Base-by-base conservation (phyloP, 169 alveolate species). In the Haemoproteus tartakovskyi region DNA sequence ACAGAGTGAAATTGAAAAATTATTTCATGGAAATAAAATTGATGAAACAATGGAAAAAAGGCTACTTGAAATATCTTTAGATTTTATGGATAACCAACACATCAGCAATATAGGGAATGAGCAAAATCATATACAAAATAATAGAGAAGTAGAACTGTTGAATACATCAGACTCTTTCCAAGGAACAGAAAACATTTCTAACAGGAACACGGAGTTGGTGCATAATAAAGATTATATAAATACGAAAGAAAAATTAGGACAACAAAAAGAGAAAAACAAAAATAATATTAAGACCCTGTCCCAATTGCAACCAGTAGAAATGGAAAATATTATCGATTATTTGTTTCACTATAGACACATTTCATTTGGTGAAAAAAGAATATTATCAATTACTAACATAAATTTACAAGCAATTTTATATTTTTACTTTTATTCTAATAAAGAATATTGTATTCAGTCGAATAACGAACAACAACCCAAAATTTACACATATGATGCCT, bases 401-500 rank as follows among this genome's bases (percentile, higher is more conserved):
- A 56, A 74, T 14, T 27, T 74, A 40, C 54, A 57, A 2, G 59
- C 54, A 22, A 56, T 74, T 29, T 1, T 74, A 6, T 74, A 57
- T 30, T 74, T 41, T 56, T 74, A 74, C 50, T 60, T 74, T 57
- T 57, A 40, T 51, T 56, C 78, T 18, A 74, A 74, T 57, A 30
- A 57, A 30, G 61, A 26, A 11, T 30, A 54, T 46, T 2, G 6
- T 16, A 27, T 18, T 12, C 36, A 50, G 16, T 14, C 36, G 14
- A 30, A 59, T 26, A 30, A 30, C 5, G 30, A 14, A 22, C 33
- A 18, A 21, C 30, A 59, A 19, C n/a, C n/a, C n/a, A 30, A 21
- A 24, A 9, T 74, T 4, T 74, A 74, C 18, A 57, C 84, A 22
- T 74, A 74, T 27, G 84, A 74, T 12, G 54, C 84, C 2, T 74